Evolutionary conservation across 495 filamentous ascomycete genomes (phyloP), one percentile per base, ranked within the genome.

Genomic region (Friedmanniomyces simplex): DNA sequence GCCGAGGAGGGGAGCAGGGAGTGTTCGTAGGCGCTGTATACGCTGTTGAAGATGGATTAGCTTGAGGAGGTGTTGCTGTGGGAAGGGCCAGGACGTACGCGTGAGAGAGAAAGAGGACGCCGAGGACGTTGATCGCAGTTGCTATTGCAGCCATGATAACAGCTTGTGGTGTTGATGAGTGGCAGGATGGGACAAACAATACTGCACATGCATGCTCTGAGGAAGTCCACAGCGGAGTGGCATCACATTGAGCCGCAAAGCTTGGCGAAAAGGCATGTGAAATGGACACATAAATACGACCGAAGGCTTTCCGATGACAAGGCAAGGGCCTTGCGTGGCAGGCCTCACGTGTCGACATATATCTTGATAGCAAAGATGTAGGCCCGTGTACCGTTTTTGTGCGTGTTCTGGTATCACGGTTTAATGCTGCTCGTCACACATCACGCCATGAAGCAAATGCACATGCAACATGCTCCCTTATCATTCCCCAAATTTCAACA

Each of bases 21-120:
- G 63, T 75, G 73, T 51, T 75, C 73, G 62, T 73, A 66, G 39
- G 73, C 68, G 52, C 73, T 74, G 65, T 75, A 75, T 56, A 72
- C 66, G 51, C 73, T 75, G 63, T 49, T 20, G 50, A 34, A 21
- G 0, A 22, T 42, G 28, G 28, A 41, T 69, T 65, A 68, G 63
- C 32, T 56, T 54, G 55, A 49, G 37, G 4, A 52, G 34, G 43
- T 21, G 12, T 10, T n/a, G 48, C 43, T 50, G 18, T 41, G 52
- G 49, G 12, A 52, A 47, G 39, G 18, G 14, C 5, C 24, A 11
- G 13, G 22, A 36, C 69, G 57, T 73, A 75, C 73, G 72, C 72
- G 54, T 75, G 73, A 42, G 66, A 60, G 39, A 75, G 64, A 57
- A 75, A 68, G 45, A 75, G 11, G 13, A 68, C 36, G 53, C 73